A percentile compares a stretch with the other conserved stretches of the same genome.
Conservation (phyloP, 768 basidiomycete species). For the Phylloporus rhodoxanthus region DNA sequence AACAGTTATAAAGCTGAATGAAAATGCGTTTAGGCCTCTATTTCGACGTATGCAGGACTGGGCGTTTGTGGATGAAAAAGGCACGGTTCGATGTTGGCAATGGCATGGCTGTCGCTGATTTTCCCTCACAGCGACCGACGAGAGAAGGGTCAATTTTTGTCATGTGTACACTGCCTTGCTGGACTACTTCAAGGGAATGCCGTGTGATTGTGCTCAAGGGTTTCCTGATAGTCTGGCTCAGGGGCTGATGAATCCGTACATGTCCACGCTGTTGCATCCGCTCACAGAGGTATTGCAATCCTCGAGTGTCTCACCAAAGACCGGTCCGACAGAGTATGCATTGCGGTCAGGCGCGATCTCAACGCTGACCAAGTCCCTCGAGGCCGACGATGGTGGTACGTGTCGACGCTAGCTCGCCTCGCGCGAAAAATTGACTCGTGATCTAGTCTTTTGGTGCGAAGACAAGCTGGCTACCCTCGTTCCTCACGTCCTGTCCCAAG, state of each 20-base stretch:
- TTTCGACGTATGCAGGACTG: constrained; percentile 93
- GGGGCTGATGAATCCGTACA: constrained; percentile 89
- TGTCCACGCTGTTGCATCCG: constrained; percentile 67
- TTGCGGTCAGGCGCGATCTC: constrained; percentile 64
- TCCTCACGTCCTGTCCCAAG: constrained; percentile 57
- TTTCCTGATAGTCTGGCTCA: constrained; percentile 21
- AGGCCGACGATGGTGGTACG: constrained; percentile 77
- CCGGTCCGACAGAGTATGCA: constrained; percentile 24
- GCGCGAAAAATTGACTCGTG: not conserved
- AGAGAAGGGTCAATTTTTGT: constrained; percentile 66
- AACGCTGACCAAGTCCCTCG: constrained; percentile 63
- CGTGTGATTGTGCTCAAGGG: too few relatives aligned
- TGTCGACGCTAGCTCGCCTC: not conserved
- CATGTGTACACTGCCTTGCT: constrained; percentile 68
- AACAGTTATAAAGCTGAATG: constrained; percentile 92
- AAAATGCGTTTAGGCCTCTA: constrained; percentile 82
- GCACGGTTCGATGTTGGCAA: constrained; percentile 30
- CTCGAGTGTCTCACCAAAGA: constrained; percentile 32
- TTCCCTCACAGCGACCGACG: constrained; percentile 23
- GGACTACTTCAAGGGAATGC: constrained; percentile 78
- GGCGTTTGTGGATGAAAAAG: constrained; percentile 64
- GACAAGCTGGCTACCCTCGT: constrained; percentile 65
- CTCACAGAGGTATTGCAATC: constrained; percentile 56
- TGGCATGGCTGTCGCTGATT: not conserved
- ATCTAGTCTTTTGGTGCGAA: constrained; percentile 82